Conservation (phyloP, 192 early-diverging fungal species). For the Rhizophagus clarus region DNA sequence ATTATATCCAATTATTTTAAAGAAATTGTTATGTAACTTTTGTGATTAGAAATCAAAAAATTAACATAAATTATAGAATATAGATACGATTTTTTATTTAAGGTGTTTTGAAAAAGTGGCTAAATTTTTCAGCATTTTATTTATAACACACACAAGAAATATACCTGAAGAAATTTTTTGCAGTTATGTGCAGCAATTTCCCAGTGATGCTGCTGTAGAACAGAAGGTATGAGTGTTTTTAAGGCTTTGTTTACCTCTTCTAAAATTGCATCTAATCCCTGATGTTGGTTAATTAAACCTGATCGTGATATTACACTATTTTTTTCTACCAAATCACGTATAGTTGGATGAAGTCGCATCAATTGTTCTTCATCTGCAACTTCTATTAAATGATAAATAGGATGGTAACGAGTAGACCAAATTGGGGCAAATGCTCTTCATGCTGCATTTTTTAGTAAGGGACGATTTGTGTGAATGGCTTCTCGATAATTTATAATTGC, state of each 20-base stretch:
- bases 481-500: constrained; percentile 25
- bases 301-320: background rate
- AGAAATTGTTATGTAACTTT: background rate
- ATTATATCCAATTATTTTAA: constrained; percentile 11
- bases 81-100: too few relatives aligned
- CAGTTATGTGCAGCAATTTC: constrained; percentile 20
- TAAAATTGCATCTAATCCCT: constrained; percentile 19
- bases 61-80: too few relatives aligned
- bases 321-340: background rate
- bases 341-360: background rate
- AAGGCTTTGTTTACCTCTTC: background rate
- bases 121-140: too few relatives aligned
- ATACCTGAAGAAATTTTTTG: constrained; percentile 24
- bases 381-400: constrained; percentile 17
- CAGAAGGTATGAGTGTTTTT: too few relatives aligned
- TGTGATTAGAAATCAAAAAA: too few relatives aligned
- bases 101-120: too few relatives aligned
- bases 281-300: background rate
- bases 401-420: constrained; percentile 5
- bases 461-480: background rate
- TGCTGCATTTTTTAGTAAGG: background rate
- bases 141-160: too few relatives aligned
- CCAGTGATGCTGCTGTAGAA: constrained; percentile 6
- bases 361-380: constrained; percentile 19
- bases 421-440: constrained; percentile 1